Percentiles rank a stretch among this genome's conserved stretches.
Conservation (phyloP, 208 protist genomes). For the Sergeia podlipaevii region DNA sequence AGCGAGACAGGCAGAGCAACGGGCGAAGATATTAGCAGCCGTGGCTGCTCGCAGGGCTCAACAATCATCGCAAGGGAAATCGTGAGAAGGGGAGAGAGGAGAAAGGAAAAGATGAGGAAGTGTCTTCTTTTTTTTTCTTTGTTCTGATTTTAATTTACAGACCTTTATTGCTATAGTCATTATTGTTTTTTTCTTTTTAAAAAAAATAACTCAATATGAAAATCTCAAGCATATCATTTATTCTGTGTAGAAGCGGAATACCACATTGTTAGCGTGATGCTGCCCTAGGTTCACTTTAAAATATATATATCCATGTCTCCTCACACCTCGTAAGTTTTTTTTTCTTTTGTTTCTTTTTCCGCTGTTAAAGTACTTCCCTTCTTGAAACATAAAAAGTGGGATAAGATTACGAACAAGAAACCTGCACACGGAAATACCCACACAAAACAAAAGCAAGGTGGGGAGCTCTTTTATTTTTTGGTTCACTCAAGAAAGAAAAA, state of each 20-base stretch:
- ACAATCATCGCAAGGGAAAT: neutral
- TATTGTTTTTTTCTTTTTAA: slow-evolving; percentile 8
- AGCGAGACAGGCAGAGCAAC: no score
- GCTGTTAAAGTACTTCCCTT: neutral
- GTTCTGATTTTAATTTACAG: slow-evolving; percentile 6
- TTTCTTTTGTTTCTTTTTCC: slow-evolving; percentile 1
- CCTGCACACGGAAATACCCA: neutral
- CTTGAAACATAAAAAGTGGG: neutral
- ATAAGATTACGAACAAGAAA: neutral
- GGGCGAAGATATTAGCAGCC: neutral
- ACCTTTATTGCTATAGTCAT: neutral
- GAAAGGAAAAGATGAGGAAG: neutral
- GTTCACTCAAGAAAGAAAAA: no score
- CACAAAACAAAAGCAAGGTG: no score
- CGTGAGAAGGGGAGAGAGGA: neutral
- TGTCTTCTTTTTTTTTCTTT: slow-evolving; percentile 1
- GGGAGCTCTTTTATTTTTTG: no score
- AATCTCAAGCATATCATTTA: neutral
- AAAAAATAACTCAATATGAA: slow-evolving; percentile 9
- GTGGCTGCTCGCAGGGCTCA: neutral
- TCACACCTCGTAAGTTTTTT: slow-evolving; percentile 4
- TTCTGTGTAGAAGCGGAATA: slow-evolving; percentile 7
- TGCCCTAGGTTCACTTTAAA: neutral
- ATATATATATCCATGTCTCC: neutral
- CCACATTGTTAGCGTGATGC: neutral